These are phyloP conservation scores for Fusarium camptoceras DNA, from an alignment of 2,329 filamentous ascomycete species.

Conservation along the genomic window DNA sequence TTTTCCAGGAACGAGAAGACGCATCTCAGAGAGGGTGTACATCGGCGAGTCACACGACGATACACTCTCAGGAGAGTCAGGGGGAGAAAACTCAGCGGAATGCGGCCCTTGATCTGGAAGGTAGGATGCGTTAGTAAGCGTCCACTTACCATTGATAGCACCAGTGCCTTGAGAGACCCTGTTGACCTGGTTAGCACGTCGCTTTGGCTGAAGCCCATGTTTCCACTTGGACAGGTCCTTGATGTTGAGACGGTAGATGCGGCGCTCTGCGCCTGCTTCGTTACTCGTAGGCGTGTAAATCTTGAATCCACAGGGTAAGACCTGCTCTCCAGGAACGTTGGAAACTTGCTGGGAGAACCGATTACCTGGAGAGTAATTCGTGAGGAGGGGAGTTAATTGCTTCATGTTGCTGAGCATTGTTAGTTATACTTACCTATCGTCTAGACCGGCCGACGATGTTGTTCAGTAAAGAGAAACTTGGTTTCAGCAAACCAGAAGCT, in stretches of 20 bases:
- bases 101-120: background rate
- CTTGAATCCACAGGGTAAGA: background rate
- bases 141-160: background rate
- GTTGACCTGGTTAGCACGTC: background rate
- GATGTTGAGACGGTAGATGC: conserved; percentile 17
- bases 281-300: conserved; percentile 16
- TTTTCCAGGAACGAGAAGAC: background rate
- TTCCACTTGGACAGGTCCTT: conserved; percentile 19
- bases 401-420: background rate
- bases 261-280: background rate
- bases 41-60: background rate
- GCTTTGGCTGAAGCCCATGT: background rate
- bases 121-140: background rate
- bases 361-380: background rate
- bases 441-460: background rate
- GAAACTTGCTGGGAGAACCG: conserved; percentile 5
- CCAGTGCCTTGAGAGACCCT: background rate
- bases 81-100: background rate
- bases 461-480: background rate
- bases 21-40: conserved; percentile 3
- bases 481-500: background rate
- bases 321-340: background rate
- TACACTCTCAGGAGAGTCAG: background rate
- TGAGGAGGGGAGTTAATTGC: background rate
- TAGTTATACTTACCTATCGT: background rate